Percentiles rank a stretch among this genome's conserved stretches.
Conservation (phyloP, 768 basidiomycete species). For the Suillus spraguei region DNA sequence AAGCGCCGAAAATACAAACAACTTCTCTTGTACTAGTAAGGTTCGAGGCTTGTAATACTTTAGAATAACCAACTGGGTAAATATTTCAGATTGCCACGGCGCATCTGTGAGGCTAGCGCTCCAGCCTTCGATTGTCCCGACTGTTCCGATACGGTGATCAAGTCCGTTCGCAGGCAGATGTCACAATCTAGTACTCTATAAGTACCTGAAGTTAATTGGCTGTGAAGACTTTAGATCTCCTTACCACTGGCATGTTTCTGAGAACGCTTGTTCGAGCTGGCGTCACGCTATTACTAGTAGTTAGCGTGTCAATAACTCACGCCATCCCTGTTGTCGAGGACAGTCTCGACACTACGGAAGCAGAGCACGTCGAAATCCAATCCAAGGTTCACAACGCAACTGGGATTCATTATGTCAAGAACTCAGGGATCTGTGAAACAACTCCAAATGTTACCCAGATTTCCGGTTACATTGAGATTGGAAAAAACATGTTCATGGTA, state of each 20-base stretch:
- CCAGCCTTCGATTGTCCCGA: too few relatives aligned
- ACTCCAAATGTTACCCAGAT: conserved; percentile 63
- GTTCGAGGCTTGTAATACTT: too few relatives aligned
- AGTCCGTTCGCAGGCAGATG: too few relatives aligned
- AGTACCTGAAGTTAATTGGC: background rate
- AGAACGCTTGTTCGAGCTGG: background rate
- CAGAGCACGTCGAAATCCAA: conserved; percentile 12
- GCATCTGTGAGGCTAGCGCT: too few relatives aligned
- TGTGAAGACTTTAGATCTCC: background rate
- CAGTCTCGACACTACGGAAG: background rate
- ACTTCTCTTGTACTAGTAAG: too few relatives aligned
- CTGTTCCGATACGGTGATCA: too few relatives aligned
- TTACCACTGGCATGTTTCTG: conserved; percentile 17
- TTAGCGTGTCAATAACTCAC: background rate
- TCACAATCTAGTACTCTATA: background rate
- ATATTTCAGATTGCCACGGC: too few relatives aligned
- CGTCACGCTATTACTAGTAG: conserved; percentile 9
- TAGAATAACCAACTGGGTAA: too few relatives aligned
- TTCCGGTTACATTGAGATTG: conserved; percentile 65
- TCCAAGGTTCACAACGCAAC: conserved; percentile 28
- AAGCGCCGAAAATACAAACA: too few relatives aligned
- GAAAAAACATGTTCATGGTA: conserved; percentile 61
- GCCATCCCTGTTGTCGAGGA: conserved; percentile 3
- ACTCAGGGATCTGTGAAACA: conserved; percentile 69
- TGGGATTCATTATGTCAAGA: conserved; percentile 49